These are phyloP conservation scores for Flaveria ramosissima DNA, from an alignment of 129 eudicot species.

Conservation along the genomic window DNA sequence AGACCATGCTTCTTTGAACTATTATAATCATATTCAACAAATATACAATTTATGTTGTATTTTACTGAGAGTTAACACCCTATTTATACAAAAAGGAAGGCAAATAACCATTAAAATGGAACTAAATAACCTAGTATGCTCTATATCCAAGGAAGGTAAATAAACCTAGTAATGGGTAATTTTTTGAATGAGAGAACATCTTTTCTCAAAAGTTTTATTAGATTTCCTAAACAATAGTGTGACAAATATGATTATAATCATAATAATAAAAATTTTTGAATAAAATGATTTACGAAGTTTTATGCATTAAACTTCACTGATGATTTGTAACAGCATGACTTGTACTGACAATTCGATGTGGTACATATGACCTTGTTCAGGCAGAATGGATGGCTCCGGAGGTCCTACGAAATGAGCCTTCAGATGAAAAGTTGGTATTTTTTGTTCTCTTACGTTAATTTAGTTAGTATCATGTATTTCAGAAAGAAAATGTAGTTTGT, in stretches of 20 bases:
- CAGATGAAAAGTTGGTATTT: slow-evolving; percentile 81
- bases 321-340: not conserved
- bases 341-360: slow-evolving; percentile 20
- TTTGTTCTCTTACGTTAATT: slow-evolving; percentile 21
- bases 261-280: no score
- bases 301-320: not conserved
- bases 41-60: slow-evolving; percentile 1
- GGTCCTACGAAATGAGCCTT: slow-evolving; percentile 91
- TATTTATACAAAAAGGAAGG: not conserved
- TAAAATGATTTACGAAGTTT: not conserved
- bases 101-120: not conserved
- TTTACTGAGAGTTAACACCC: not conserved
- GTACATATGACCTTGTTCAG: slow-evolving; percentile 46
- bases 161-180: not conserved
- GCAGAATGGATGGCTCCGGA: slow-evolving; percentile 99
- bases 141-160: not conserved
- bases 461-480: slow-evolving; percentile 37
- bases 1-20: not conserved
- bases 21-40: not conserved
- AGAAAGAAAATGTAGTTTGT: not conserved
- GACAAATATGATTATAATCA: not conserved
- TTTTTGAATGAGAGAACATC: not conserved
- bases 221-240: not conserved
- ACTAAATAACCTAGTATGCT: no score
- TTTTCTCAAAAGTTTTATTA: no score